These are phyloP conservation scores for Phytophthora agathidicida DNA, from an alignment of 352 stramenopile genomes.

Conservation along the genomic window DNA sequence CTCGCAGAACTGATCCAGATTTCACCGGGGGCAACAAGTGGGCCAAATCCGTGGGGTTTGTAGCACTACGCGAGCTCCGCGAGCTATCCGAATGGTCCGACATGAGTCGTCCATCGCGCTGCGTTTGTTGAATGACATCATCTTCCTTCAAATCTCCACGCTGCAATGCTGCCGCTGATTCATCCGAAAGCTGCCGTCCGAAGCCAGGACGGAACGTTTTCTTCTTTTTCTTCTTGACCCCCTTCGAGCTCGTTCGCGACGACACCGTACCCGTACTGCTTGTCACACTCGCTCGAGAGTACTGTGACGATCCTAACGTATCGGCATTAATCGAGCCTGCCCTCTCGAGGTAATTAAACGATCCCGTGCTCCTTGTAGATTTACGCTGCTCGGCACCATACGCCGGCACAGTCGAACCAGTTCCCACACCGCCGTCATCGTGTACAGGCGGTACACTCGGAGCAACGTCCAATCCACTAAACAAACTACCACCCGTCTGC, in stretches of 20 bases:
- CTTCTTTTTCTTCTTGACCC: constrained; percentile 82
- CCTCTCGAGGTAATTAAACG: constrained; percentile 75
- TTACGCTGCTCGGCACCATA: constrained; percentile 48
- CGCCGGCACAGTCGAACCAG: constrained; percentile 12
- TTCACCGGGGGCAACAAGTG: constrained; percentile 68
- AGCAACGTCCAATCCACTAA: constrained; percentile 62
- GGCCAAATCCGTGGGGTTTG: constrained; percentile 64
- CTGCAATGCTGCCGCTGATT: constrained; percentile 76
- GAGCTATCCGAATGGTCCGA: constrained; percentile 37
- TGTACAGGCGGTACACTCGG: constrained; percentile 12
- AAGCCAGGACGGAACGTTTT: constrained; percentile 87
- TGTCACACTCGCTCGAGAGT: constrained; percentile 30
- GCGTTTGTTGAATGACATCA: constrained; percentile 62
- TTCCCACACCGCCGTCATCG: constrained; percentile 22
- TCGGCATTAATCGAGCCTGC: constrained; percentile 22
- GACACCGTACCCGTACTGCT: constrained; percentile 37
- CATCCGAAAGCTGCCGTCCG: constrained; percentile 82
- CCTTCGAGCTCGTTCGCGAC: constrained; percentile 48
- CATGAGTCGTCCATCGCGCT: constrained; percentile 31
- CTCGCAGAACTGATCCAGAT: constrained; percentile 64
- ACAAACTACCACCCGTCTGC: constrained; percentile 39
- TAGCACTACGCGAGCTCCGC: constrained; percentile 32
- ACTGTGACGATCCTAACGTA: constrained; percentile 15
- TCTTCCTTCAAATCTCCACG: constrained; percentile 79
- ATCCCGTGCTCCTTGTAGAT: constrained; percentile 37